Conservation (phyloP, 2,329 filamentous ascomycete genomes). For the Aspergillus transmontanensis region DNA sequence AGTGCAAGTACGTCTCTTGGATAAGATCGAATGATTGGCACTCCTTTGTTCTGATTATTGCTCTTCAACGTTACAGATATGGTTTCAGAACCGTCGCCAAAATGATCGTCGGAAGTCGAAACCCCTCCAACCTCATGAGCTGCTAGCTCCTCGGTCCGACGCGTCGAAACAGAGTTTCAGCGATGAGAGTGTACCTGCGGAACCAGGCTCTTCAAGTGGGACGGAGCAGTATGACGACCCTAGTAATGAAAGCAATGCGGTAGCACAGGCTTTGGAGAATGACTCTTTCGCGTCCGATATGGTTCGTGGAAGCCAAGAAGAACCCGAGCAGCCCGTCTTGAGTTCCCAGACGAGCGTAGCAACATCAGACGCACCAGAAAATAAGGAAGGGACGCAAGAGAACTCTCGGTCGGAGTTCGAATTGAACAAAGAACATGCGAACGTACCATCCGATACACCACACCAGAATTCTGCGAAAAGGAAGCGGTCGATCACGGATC, state of each 20-base stretch:
- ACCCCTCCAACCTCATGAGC: constrained; percentile 76
- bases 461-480: constrained; percentile 29
- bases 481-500: constrained; percentile 38
- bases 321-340: constrained; percentile 24
- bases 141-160: constrained; percentile 50
- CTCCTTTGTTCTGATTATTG: constrained; percentile 13
- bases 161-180: constrained; percentile 29
- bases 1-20: constrained; percentile 72
- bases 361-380: constrained; percentile 27
- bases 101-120: constrained; percentile 88
- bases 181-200: constrained; percentile 32
- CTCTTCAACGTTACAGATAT: constrained; percentile 65
- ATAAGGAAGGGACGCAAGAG: constrained; percentile 26
- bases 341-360: constrained; percentile 37
- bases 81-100: constrained; percentile 95
- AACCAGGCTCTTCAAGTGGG: constrained; percentile 33
- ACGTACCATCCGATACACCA: constrained; percentile 21
- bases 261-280: constrained; percentile 26
- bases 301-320: constrained; percentile 31
- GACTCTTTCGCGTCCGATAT: constrained; percentile 20
- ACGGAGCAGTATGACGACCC: constrained; percentile 30
- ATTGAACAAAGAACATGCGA: constrained; percentile 16
- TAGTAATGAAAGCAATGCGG: constrained; percentile 20
- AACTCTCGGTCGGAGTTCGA: constrained; percentile 21
- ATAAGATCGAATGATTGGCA: constrained; percentile 17